phyloP scores from a whole-genome alignment of 176 grass and related monocot genomes.

The Raddia guianensis region DNA sequence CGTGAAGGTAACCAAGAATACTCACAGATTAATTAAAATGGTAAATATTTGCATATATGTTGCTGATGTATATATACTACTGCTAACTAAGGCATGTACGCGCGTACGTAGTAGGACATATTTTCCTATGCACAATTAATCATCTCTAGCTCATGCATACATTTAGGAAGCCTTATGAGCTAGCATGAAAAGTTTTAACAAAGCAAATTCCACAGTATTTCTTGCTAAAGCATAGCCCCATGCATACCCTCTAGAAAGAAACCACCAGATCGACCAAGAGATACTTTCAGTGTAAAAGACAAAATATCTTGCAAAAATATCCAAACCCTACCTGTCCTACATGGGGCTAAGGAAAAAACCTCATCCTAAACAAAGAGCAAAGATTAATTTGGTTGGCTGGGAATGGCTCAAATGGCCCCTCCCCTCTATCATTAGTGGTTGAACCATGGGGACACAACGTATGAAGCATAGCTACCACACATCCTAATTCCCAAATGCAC shows the following conservation, averaged over 20 bases:
- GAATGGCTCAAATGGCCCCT: slow-evolving; percentile 39
- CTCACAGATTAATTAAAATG: background rate
- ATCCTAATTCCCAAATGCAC: slow-evolving; percentile 9
- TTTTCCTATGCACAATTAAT: background rate
- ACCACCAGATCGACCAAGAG: background rate
- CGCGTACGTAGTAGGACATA: no score
- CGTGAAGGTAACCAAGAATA: background rate
- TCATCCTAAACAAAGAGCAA: slow-evolving; percentile 43
- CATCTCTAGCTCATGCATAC: background rate
- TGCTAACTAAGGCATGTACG: no score
- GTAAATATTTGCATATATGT: background rate
- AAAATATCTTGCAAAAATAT: slow-evolving; percentile 54
- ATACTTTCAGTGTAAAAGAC: slow-evolving; percentile 22
- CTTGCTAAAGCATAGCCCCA: no score
- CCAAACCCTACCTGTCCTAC: background rate
- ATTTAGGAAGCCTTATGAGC: no score
- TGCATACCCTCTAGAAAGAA: background rate
- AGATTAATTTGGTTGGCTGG: slow-evolving; percentile 51
- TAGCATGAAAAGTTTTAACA: background rate
- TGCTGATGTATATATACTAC: no score
- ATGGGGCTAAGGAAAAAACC: slow-evolving; percentile 20
- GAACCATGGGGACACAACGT: slow-evolving; percentile 54
- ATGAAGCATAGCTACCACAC: slow-evolving; percentile 43
- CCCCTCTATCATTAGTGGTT: slow-evolving; percentile 57
- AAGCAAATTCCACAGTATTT: background rate